Evolutionary conservation across 805 yeast genomes (phyloP).

Genomic region (Wickerhamiella galacta): DNA sequence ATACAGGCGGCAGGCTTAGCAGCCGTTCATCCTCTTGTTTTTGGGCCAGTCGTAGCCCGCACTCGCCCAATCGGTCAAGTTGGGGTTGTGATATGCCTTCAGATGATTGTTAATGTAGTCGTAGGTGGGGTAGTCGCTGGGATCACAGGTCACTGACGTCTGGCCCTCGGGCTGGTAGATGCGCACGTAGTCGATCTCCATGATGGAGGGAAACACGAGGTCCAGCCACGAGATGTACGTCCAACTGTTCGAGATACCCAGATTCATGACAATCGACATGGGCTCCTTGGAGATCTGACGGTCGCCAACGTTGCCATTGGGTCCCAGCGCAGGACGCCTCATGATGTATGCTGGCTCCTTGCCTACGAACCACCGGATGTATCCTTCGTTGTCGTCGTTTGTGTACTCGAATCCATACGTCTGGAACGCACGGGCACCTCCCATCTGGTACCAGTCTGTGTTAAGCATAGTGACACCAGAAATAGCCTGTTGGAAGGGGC

Average conservation of each 20-base stretch:
- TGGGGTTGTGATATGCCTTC: conserved; percentile 50
- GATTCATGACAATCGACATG: conserved; percentile 72
- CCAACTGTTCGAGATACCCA: conserved; percentile 89
- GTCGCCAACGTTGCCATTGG: conserved; percentile 81
- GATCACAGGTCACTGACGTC: conserved; percentile 64
- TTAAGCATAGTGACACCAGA: conserved; percentile 71
- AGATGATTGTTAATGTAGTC: conserved; percentile 63
- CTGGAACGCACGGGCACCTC: conserved; percentile 40
- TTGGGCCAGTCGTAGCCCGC: conserved; percentile 64
- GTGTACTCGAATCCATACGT: conserved; percentile 61
- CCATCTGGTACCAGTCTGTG: conserved; percentile 63
- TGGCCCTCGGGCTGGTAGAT: conserved; percentile 69
- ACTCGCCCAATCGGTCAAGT: conserved; percentile 53
- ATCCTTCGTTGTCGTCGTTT: conserved; percentile 55
- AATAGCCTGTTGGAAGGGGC: conserved; percentile 85
- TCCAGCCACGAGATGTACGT: conserved; percentile 80
- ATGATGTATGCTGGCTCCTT: conserved; percentile 59
- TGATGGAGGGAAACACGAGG: conserved; percentile 56
- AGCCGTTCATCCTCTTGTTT: conserved; percentile 39
- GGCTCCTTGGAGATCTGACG: conserved; percentile 78
- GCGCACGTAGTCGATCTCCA: conserved; percentile 75
- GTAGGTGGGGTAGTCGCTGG: conserved; percentile 64
- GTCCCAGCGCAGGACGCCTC: conserved; percentile 59
- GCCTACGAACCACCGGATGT: conserved; percentile 78
- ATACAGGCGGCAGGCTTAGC: conserved; percentile 16